phyloP scores from a whole-genome alignment of 2,329 filamentous ascomycete genomes.

The Claviceps sp. region DNA sequence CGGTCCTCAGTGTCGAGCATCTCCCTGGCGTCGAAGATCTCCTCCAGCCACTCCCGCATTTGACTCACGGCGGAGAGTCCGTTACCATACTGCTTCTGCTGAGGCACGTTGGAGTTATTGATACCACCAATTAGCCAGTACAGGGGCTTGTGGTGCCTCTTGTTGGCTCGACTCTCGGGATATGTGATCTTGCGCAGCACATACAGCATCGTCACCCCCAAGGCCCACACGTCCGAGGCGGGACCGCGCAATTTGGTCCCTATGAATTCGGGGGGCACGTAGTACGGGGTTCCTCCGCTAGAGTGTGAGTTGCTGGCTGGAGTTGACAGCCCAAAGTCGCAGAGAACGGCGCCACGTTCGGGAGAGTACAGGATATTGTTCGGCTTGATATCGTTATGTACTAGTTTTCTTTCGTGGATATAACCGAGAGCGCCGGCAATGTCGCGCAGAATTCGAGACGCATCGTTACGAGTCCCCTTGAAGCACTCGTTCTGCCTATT shows the following conservation, averaged over 20 bases:
- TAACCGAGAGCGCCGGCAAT: constrained; percentile 42
- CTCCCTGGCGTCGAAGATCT: constrained; percentile 35
- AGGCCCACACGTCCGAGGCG: constrained; percentile 45
- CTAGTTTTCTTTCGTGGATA: constrained; percentile 37
- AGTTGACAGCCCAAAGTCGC: constrained; percentile 46
- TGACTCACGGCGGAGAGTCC: constrained; percentile 30
- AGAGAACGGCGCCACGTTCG: constrained; percentile 44
- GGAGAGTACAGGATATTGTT: constrained; percentile 47
- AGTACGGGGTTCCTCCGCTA: constrained; percentile 46
- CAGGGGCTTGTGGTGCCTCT: constrained; percentile 34
- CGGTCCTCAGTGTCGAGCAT: constrained; percentile 32
- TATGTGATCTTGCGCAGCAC: constrained; percentile 41
- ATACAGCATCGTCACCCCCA: constrained; percentile 49
- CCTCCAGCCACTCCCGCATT: constrained; percentile 44
- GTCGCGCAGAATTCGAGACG: constrained; percentile 38
- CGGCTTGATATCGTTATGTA: constrained; percentile 52
- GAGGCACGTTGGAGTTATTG: constrained; percentile 24
- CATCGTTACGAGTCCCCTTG: constrained; percentile 33
- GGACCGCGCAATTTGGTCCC: constrained; percentile 38
- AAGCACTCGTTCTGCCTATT: constrained; percentile 34
- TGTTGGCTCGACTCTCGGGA: constrained; percentile 36
- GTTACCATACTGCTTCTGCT: constrained; percentile 21
- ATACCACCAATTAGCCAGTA: constrained; percentile 47
- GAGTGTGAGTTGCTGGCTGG: constrained; percentile 30
- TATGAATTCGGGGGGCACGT: constrained; percentile 49